These are phyloP conservation scores for Didymella segeticola DNA, from an alignment of 2,329 filamentous ascomycete genomes.

Conservation along the genomic window DNA sequence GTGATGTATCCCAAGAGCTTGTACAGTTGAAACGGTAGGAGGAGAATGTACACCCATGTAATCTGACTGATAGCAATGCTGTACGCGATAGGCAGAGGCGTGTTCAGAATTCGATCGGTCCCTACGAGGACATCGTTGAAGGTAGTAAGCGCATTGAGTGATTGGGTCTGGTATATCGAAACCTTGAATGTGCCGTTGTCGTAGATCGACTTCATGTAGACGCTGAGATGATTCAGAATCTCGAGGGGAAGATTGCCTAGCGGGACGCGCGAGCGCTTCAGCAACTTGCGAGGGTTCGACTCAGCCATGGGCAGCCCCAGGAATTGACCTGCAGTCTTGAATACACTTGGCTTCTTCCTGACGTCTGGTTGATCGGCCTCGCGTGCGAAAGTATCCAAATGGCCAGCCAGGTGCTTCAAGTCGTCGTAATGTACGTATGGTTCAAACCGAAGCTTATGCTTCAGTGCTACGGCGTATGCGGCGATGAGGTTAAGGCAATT, in stretches of 20 bases:
- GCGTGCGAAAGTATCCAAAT: conserved; percentile 77
- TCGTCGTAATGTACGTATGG: conserved; percentile 79
- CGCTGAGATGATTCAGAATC: conserved; percentile 73
- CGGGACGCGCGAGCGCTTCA: conserved; percentile 74
- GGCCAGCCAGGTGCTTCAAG: conserved; percentile 70
- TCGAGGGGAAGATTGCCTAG: conserved; percentile 83
- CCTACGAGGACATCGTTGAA: conserved; percentile 76
- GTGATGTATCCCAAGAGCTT: conserved; percentile 70
- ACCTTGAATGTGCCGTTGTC: conserved; percentile 62
- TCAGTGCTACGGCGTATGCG: conserved; percentile 77
- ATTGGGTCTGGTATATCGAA: conserved; percentile 65
- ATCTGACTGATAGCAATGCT: conserved; percentile 84
- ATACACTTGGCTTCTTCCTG: conserved; percentile 38
- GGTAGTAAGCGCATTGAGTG: conserved; percentile 65
- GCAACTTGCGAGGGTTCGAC: conserved; percentile 75
- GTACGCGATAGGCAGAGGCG: conserved; percentile 83
- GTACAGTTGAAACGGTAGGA: conserved; percentile 81
- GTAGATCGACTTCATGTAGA: conserved; percentile 69
- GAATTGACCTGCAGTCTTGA: conserved; percentile 72
- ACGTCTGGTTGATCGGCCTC: conserved; percentile 45
- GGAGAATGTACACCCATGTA: conserved; percentile 80
- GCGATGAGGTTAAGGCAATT: conserved; percentile 73
- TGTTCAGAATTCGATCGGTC: conserved; percentile 79
- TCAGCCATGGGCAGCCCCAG: conserved; percentile 77
- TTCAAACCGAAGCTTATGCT: conserved; percentile 86